Evolutionary conservation across 163 green algal genomes (phyloP), one percentile per base, ranked within the genome.

Genomic region (Scenedesmus sp.): DNA sequence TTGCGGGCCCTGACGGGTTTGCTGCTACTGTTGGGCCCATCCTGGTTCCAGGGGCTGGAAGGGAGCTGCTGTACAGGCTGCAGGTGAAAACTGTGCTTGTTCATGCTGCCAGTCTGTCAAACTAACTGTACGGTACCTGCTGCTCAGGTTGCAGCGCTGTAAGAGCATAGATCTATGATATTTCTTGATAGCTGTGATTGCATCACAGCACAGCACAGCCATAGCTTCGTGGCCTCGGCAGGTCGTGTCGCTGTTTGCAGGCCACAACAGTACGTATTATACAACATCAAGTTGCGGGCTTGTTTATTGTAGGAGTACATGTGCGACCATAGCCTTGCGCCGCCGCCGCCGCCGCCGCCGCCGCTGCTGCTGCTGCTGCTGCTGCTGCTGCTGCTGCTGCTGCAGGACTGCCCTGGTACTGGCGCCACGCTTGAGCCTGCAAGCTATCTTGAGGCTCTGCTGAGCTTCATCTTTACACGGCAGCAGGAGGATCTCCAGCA

Each of bases 51-150:
- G 70, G 46, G 70, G 70, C 70, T 52, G 70, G 70, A 23, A 79
- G 70, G 70, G 70, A 86, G 81, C 81, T 88, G 82, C 52, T 88
- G 56, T 67, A 76, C n/a, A 88, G 20, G 82, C 82, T 55, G 82
- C 54, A 64, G 54, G 57, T 52, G 23, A 46, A 46, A 46, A 46
- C 34, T 46, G 34, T 46, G 34, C 34, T 46, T 46, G 0, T 46
- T 46, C 34, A 46, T 46, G 34, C 34, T 46, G 34, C 34, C 34
- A 46, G 34, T 46, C 34, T 46, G 34, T 46, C 34, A 46, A 46
- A 46, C 34, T 46, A 46, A 46, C 34, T 46, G 34, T 46, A 46
- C 34, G 34, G 34, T 46, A 46, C 34, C 34, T 46, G 34, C 34
- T 46, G 34, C 34, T 46, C 34, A 46, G 34, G 0, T 46, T 46